Base-by-base conservation (phyloP, 2,329 filamentous ascomycete species). In the Paracoccidioides brasiliensis region DNA sequence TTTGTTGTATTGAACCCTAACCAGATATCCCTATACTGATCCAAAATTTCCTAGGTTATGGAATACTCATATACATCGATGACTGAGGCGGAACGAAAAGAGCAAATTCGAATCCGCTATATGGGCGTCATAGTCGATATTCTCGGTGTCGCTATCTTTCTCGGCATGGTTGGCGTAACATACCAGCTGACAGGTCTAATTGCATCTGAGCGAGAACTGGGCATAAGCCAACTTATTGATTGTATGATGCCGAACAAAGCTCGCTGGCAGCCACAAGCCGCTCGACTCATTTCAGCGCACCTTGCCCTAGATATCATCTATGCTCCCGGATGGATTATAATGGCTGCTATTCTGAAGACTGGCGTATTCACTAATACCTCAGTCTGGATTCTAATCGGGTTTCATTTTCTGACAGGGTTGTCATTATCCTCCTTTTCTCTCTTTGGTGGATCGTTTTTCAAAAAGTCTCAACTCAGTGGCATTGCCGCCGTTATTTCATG, bases 101-200 rank as follows among this genome's bases (percentile, higher is more conserved):
- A 82, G 28, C 68, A 78, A 5, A 85, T 95, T 56, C 80, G 86
- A 7, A 74, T 78, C 8, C 68, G 78, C 4, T 95, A 90, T 67
- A 88, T 90, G 77, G 75, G 77, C 1, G 77, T 82, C 2, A 80
- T 95, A 57, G 84, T 87, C 64, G 82, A 85, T 62, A 87, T 88
- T 60, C 76, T 95, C 60, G 88, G 78, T 14, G 83, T 94, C 22
- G 83, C 84, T 0, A 89, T 94, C 65, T 83, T 94, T 63, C 81
- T 90, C 52, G 85, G 83, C 22, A 79, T 93, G 55, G 83, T 93
- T 48, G 88, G 88, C 55, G 80, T 95, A 32, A 85, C 84, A 41
- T 96, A 95, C 67, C 90, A 96, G 64, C 76, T 95, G 56, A 88
- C 88, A 0, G 90, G 90, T 7, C 83, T 90, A 63, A 84, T 95